Base-by-base conservation (phyloP, 306 rosid species). In the Cucurbita pepo region DNA sequence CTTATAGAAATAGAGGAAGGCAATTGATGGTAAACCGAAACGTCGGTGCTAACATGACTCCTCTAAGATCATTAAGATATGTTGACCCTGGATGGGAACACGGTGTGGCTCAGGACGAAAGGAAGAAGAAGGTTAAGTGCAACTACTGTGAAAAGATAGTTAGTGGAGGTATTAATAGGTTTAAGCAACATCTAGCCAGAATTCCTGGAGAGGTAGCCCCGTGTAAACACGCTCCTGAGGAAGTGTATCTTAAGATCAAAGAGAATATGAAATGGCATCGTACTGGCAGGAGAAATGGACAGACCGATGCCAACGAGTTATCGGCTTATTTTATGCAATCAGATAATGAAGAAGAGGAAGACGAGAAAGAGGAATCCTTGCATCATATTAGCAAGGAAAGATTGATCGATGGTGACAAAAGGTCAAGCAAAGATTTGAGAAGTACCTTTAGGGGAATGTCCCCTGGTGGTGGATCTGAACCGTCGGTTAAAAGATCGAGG, bases 21-120 rank as follows among this genome's bases (percentile, higher is more conserved):
- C 97, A 90, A 51, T 81, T 87, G 80, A 79, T 86, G 85, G 86
- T 75, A 79, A 89, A 80, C 34, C 84, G 88, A 80, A 88, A 71
- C 76, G 71, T 83, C 38, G 73, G 79, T 69, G 75, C 83, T 80
- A 87, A 83, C 60, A 66, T 84, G 75, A 86, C 90, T 77, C 88
- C 98, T 78, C 91, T 88, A 69, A 85, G 98, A 56, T 89, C 97
- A 52, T 81, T 93, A 79, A 96, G 97, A 66, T 90, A 88, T 79
- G 82, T 93, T 80, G 98, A 94, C 69, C 98, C 98, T n/a, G 97
- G 98, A 40, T 94, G 98, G 98, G 98, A 94, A 74, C 98, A 94
- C 80, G 95, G 98, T 75, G 77, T 91, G 80, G 90, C 98, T 79
- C 97, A 90, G 72, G 98, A 94, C 81, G 98, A 94, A 83, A 90